Base-by-base conservation (phyloP, 2,329 filamentous ascomycete species). In the Scopulariopsis brevicaulis region DNA sequence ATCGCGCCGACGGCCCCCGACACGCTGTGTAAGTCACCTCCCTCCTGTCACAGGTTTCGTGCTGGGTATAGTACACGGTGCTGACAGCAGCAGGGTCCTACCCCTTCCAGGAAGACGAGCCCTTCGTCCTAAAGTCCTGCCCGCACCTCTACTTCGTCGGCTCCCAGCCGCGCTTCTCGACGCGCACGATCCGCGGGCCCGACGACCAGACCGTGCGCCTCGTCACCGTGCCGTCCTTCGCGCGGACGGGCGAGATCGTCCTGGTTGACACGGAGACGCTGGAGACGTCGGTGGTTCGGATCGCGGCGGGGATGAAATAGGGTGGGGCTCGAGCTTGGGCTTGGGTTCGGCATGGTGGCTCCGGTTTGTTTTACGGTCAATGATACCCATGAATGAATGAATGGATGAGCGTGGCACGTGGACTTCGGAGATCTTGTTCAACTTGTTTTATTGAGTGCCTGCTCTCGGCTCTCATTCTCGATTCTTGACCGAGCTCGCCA, bases 1-100 rank as follows among this genome's bases (percentile, higher is more conserved):
- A 85, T 85, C 63, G 94, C 94, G 5, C 94, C 94, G 1, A 99
- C 94, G 0, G 94, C 94, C 1, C 94, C 95, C 0, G 95, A 99
- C 71, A 99, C 95, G 0, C 69, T 99, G 51, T 96, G 91, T 93
- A 78, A 77, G 88, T 76, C 25, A 7, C 28, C 43, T 1, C 54
- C 34, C 35, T 52, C 32, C 25, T 22, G 25, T 4, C 32, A 40
- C 28, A 7, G 8, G 15, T 11, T n/a, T 12, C 14, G 15, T 28
- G n/a, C n/a, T n/a, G n/a, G n/a, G n/a, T n/a, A n/a, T n/a, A n/a
- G n/a, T n/a, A n/a, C n/a, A n/a, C n/a, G n/a, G n/a, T n/a, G 14
- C 24, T 50, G n/a, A 8, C 32, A 24, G 32, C 58, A 54, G n/a
- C 60, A 92, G 90, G 90, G 89, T 92, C 89, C 67, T 99, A 97